phyloP scores from a whole-genome alignment of 257 asterid genomes.

The Solanum microdontum region DNA sequence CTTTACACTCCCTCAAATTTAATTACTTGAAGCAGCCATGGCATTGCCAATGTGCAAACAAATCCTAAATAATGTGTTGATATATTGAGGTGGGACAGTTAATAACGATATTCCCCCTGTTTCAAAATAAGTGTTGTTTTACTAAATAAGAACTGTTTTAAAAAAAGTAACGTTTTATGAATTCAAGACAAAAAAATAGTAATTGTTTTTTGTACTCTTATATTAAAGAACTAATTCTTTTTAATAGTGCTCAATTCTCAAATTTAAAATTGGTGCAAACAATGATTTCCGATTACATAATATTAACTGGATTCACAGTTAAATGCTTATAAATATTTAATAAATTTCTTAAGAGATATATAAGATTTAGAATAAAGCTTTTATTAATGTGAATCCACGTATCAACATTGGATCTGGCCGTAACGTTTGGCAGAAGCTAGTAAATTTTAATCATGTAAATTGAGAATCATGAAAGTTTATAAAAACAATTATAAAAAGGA shows the following conservation, averaged over 20 bases:
- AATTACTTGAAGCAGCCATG: too few relatives aligned
- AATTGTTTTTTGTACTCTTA: neutral
- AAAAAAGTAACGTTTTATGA: too few relatives aligned
- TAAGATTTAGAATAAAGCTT: too few relatives aligned
- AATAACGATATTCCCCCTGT: neutral
- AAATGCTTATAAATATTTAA: neutral
- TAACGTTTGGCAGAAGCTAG: neutral
- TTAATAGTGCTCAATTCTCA: neutral
- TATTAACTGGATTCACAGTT: neutral
- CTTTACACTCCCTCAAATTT: too few relatives aligned
- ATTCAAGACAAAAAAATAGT: neutral
- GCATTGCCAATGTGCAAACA: neutral
- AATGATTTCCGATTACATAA: neutral
- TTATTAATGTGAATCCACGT: too few relatives aligned
- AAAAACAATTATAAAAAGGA: too few relatives aligned
- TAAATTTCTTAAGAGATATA: too few relatives aligned
- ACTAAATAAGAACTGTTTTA: too few relatives aligned
- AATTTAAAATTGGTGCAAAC: neutral
- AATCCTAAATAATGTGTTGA: neutral
- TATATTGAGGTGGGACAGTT: neutral
- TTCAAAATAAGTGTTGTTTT: too few relatives aligned
- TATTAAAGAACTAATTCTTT: too few relatives aligned
- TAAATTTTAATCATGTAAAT: neutral
- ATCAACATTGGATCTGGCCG: neutral
- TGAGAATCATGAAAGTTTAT: neutral